phyloP scores from a whole-genome alignment of 2,329 filamentous ascomycete genomes.

The Colletotrichum agaves region DNA sequence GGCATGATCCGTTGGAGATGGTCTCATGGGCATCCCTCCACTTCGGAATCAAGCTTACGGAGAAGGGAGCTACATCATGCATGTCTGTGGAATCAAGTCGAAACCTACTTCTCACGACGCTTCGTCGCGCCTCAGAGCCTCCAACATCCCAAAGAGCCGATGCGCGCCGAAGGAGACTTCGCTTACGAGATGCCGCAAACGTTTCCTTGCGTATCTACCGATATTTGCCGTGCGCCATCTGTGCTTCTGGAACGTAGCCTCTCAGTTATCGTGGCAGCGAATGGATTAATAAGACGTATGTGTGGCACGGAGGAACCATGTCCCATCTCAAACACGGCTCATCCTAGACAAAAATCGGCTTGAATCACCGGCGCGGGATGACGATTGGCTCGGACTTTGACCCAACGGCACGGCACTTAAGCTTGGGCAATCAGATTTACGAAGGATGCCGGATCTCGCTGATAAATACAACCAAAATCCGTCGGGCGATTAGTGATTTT shows the following conservation, averaged over 20 bases:
- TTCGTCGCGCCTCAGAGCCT: no score
- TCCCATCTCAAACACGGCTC: slow-evolving; percentile 3
- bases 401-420: slow-evolving; percentile 1
- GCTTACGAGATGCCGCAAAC: not conserved
- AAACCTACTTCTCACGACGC: no score
- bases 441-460: slow-evolving; percentile 18
- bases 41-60: not conserved
- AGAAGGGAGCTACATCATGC: not conserved
- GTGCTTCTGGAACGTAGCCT: not conserved
- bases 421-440: not conserved
- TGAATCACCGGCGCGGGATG: slow-evolving; percentile 7
- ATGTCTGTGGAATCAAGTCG: not conserved
- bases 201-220: not conserved
- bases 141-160: not conserved
- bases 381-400: not conserved
- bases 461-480: slow-evolving; percentile 28
- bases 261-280: not conserved
- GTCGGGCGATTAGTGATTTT: slow-evolving; percentile 13
- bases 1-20: not conserved
- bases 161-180: no score
- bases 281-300: slow-evolving; percentile 11
- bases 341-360: not conserved
- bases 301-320: not conserved
- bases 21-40: not conserved
- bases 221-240: not conserved